A percentile compares a stretch with the other conserved stretches of the same genome.
Evolutionary conservation across 2,329 filamentous ascomycete species (phyloP).

Genomic region (Paraphoma chrysanthemicola): DNA sequence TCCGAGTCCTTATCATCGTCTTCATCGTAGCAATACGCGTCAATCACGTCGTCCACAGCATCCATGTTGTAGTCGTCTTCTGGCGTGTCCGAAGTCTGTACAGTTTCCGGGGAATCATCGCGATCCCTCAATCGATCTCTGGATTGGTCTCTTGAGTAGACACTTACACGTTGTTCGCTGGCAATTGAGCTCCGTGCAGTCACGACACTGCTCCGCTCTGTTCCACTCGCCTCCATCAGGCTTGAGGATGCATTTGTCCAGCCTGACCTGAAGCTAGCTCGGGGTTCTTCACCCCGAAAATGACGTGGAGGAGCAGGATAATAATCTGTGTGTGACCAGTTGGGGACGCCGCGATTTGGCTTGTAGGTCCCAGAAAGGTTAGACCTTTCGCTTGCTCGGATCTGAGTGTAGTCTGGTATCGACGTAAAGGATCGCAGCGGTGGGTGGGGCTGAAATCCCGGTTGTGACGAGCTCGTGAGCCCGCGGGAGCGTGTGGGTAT

Average conservation of each 20-base stretch:
- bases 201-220: slow-evolving; percentile 80
- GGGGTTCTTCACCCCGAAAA: slow-evolving; percentile 52
- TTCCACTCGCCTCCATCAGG: slow-evolving; percentile 65
- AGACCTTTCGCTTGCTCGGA: slow-evolving; percentile 33
- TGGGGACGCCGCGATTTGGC: slow-evolving; percentile 44
- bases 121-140: slow-evolving; percentile 32
- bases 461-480: slow-evolving; percentile 41
- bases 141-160: slow-evolving; percentile 54
- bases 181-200: slow-evolving; percentile 77
- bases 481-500: slow-evolving; percentile 37
- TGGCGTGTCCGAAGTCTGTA: slow-evolving; percentile 28
- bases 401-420: slow-evolving; percentile 45
- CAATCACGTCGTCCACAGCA: slow-evolving; percentile 65
- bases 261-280: slow-evolving; percentile 66
- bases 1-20: slow-evolving; percentile 36
- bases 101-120: slow-evolving; percentile 39
- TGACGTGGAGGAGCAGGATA: slow-evolving; percentile 34
- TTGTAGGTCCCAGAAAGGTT: slow-evolving; percentile 46
- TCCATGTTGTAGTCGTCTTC: slow-evolving; percentile 56
- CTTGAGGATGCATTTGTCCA: slow-evolving; percentile 66
- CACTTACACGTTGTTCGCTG: slow-evolving; percentile 58
- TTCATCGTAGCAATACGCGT: slow-evolving; percentile 65
- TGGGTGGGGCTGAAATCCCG: slow-evolving; percentile 27
- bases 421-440: slow-evolving; percentile 45
- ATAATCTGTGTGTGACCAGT: slow-evolving; percentile 45